Evolutionary conservation across 164 flowering plant species (phyloP).

Genomic region (Cinnamomum chago): DNA sequence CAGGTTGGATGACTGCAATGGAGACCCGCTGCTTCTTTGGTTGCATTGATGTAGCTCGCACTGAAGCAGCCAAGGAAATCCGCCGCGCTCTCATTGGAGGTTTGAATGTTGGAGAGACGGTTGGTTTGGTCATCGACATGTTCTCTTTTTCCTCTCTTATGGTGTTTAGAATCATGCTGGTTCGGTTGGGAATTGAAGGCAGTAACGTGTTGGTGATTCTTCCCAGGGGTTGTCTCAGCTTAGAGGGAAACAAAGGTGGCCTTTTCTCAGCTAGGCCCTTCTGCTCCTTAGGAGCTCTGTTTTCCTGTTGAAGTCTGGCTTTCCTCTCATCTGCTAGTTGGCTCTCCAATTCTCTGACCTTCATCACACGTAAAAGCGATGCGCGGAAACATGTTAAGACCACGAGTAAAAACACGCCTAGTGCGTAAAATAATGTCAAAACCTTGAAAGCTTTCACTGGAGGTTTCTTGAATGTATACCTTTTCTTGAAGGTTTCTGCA

Average conservation of each 20-base stretch:
- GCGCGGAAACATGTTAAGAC: background rate
- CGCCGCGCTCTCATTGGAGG: conserved; percentile 46
- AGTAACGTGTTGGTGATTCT: conserved; percentile 59
- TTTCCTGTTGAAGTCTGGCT: conserved; percentile 65
- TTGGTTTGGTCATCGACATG: conserved; percentile 10
- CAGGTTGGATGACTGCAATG: conserved; percentile 51
- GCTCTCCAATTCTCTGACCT: conserved; percentile 80
- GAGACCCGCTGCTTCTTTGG: conserved; percentile 73
- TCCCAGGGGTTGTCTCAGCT: conserved; percentile 55
- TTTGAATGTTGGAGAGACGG: conserved; percentile 17
- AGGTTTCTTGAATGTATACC: conserved; percentile 32
- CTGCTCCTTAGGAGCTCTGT: conserved; percentile 35
- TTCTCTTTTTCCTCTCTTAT: conserved; percentile 47
- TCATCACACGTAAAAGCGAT: conserved; percentile 4
- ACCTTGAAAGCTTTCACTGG: too few relatives aligned
- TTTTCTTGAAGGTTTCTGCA: conserved; percentile 80
- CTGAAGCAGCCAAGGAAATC: conserved; percentile 46
- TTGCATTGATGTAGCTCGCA: conserved; percentile 35
- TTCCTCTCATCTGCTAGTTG: conserved; percentile 83
- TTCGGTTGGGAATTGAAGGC: conserved; percentile 21
- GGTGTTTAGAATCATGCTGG: conserved; percentile 17
- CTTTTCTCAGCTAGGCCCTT: conserved; percentile 40
- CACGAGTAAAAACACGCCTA: background rate
- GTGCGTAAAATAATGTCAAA: too few relatives aligned
- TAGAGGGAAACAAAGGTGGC: conserved; percentile 71